phyloP scores from a whole-genome alignment of 148 eudicot genomes.

The Rhododendron ferrugineum region DNA sequence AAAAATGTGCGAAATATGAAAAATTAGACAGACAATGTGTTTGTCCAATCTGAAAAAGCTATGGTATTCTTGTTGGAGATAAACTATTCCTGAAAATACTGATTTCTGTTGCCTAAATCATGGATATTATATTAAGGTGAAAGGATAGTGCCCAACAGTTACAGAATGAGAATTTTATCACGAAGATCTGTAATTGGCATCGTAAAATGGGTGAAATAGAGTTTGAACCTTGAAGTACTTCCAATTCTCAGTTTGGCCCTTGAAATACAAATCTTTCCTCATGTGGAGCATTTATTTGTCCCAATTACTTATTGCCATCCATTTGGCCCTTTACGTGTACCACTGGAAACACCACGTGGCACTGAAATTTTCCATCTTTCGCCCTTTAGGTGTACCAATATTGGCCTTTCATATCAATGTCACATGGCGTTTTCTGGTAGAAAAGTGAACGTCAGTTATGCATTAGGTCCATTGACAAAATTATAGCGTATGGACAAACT shows the following conservation, averaged over 20 bases:
- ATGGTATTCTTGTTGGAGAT: not conserved
- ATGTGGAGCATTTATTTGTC: not conserved
- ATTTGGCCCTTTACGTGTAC: not conserved
- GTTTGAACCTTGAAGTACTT: not conserved
- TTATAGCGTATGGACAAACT: not conserved
- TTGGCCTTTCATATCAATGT: not conserved
- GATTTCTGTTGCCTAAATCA: not conserved
- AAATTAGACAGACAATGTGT: not conserved
- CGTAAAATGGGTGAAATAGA: not conserved
- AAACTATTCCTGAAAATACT: not conserved
- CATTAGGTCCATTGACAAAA: not conserved
- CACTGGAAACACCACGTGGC: not conserved
- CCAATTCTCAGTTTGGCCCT: not conserved
- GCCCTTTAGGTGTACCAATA: not conserved
- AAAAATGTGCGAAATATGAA: not conserved
- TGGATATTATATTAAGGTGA: not conserved
- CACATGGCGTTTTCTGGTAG: not conserved
- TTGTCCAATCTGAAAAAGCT: not conserved
- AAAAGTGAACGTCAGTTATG: not conserved
- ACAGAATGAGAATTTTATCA: not conserved
- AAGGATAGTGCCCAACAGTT: not conserved
- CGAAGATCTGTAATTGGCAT: not conserved
- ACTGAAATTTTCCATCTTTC: not conserved
- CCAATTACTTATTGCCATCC: not conserved
- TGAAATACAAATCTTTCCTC: not conserved